A percentile compares a stretch with the other conserved stretches of the same genome.
Evolutionary conservation across 2,329 filamentous ascomycete genomes (phyloP).

Genomic region (Nigrospora sphaerica): DNA sequence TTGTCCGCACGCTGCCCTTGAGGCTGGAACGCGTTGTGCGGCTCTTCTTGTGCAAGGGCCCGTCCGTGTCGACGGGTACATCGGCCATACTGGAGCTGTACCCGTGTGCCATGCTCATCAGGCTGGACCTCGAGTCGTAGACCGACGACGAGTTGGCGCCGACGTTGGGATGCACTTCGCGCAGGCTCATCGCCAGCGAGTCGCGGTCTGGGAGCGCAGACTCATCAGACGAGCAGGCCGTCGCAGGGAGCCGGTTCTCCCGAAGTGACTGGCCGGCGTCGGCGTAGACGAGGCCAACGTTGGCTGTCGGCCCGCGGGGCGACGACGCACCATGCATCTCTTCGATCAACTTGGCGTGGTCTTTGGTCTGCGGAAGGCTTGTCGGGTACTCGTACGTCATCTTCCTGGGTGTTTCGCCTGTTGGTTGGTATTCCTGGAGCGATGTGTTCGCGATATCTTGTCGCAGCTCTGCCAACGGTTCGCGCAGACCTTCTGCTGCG

Average conservation of each 20-base stretch:
- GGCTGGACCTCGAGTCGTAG: slow-evolving; percentile 37
- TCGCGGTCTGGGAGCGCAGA: slow-evolving; percentile 11
- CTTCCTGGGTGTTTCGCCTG: slow-evolving; percentile 81
- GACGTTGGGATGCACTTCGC: slow-evolving; percentile 49
- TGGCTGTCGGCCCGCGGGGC: slow-evolving; percentile 25
- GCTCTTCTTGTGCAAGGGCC: slow-evolving; percentile 40
- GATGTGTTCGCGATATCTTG: slow-evolving; percentile 56
- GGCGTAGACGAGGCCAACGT: slow-evolving; percentile 28
- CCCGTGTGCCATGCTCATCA: slow-evolving; percentile 23
- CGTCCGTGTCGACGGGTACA: slow-evolving; percentile 22
- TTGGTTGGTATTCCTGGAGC: slow-evolving; percentile 75
- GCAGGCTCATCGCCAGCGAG: slow-evolving; percentile 37
- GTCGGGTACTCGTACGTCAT: slow-evolving; percentile 74
- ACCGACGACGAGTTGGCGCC: slow-evolving; percentile 29
- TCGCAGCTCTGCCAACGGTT: slow-evolving; percentile 65
- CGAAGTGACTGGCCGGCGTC: slow-evolving; percentile 24
- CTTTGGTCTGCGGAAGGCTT: slow-evolving; percentile 64
- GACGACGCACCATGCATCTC: slow-evolving; percentile 27
- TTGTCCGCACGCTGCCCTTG: slow-evolving; percentile 21
- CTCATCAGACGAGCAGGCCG: slow-evolving; percentile 12
- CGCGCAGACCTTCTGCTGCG: slow-evolving; percentile 52
- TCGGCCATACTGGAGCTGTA: slow-evolving; percentile 12
- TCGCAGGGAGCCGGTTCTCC: slow-evolving; percentile 17
- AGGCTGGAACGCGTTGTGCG: slow-evolving; percentile 24
- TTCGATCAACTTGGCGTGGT: slow-evolving; percentile 37